Percentiles rank a stretch among this genome's conserved stretches.
Conservation (phyloP, 441 rosid genomes). For the Erodium moschatum region DNA sequence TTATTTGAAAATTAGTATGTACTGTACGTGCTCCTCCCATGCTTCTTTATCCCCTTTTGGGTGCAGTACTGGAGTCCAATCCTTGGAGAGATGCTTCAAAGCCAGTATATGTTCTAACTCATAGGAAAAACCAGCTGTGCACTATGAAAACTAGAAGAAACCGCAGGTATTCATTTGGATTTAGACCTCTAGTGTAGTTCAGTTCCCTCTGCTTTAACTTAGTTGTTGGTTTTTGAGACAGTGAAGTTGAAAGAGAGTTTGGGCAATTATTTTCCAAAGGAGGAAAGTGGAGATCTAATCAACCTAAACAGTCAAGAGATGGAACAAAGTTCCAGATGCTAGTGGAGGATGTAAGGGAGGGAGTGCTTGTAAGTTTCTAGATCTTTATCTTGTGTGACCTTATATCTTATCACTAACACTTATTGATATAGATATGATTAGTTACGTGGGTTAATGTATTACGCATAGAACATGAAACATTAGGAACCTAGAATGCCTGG, state of each 20-base stretch:
- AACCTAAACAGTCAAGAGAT: constrained; percentile 46
- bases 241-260: constrained; percentile 89
- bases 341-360: constrained; percentile 86
- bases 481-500: no score
- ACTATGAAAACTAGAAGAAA: constrained; percentile 90
- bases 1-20: background rate
- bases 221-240: constrained; percentile 27
- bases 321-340: constrained; percentile 80
- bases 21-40: constrained; percentile 2
- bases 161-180: constrained; percentile 48
- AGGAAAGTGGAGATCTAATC: constrained; percentile 41
- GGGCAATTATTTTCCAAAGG: constrained; percentile 43
- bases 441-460: no score
- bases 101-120: constrained; percentile 81
- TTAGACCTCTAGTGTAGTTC: background rate
- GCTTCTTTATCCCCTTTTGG: background rate
- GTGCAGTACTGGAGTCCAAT: constrained; percentile 77
- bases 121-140: constrained; percentile 69
- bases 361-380: constrained; percentile 61
- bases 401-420: no score
- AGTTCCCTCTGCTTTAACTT: constrained; percentile 15
- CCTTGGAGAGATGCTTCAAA: constrained; percentile 89
- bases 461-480: no score
- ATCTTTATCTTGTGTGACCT: background rate
- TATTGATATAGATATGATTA: no score